Evolutionary conservation across 345 rosid species (phyloP).

Genomic region (Geranium brycei): DNA sequence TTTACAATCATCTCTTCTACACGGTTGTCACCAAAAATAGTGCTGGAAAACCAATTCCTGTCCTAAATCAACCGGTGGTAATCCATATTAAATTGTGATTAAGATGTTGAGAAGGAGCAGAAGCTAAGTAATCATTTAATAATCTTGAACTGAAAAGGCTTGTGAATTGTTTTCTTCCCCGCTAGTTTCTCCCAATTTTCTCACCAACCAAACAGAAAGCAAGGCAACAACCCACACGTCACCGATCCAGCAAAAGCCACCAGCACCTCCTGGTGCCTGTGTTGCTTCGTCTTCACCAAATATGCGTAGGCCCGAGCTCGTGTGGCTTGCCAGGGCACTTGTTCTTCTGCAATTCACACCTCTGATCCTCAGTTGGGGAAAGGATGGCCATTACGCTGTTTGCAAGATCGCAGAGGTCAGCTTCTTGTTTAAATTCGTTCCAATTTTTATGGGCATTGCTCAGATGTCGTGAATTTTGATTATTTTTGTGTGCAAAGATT

Average conservation of each 20-base stretch:
- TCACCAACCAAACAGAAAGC: background rate
- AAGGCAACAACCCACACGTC: background rate
- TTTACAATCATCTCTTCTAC: too few species aligned
- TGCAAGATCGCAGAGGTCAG: constrained; percentile 85
- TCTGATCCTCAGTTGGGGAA: constrained; percentile 67
- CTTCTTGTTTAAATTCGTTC: background rate
- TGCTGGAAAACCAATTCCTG: too few species aligned
- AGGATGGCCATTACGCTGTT: constrained; percentile 60
- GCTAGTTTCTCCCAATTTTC: background rate
- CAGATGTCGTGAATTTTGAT: too few species aligned
- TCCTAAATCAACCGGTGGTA: too few species aligned
- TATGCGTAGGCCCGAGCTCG: background rate
- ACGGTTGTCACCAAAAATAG: too few species aligned
- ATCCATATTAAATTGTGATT: too few species aligned
- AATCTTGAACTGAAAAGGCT: too few species aligned
- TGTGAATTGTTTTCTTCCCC: too few species aligned
- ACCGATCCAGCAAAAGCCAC: background rate
- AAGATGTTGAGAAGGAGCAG: too few species aligned
- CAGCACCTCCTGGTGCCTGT: background rate
- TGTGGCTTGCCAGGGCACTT: constrained; percentile 28
- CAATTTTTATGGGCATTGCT: background rate
- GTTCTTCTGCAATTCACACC: constrained; percentile 37
- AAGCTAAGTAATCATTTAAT: too few species aligned
- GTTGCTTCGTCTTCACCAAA: background rate
- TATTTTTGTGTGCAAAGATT: background rate